Conservation (phyloP, 345 rosid genomes). For the Camelina laxa region DNA sequence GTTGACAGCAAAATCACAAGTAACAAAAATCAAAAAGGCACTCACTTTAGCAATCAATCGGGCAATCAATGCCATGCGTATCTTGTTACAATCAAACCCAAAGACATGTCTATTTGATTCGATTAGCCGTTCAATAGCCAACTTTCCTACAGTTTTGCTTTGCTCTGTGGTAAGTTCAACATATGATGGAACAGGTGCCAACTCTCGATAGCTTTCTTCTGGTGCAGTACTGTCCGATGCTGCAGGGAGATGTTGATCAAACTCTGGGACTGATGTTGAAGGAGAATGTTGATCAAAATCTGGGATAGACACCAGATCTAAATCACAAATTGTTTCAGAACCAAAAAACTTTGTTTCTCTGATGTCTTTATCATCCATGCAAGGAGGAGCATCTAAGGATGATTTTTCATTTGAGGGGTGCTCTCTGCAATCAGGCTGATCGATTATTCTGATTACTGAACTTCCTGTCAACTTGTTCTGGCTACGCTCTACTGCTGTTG, state of each 20-base stretch:
- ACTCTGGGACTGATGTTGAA: slow-evolving; percentile 51
- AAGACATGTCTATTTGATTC: slow-evolving; percentile 65
- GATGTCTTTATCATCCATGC: slow-evolving; percentile 53
- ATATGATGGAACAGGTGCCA: slow-evolving; percentile 70
- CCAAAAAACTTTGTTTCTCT: slow-evolving; percentile 50
- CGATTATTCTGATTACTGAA: slow-evolving; percentile 46
- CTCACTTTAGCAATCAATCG: slow-evolving; percentile 85
- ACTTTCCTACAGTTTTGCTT: slow-evolving; percentile 53
- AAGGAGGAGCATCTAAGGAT: slow-evolving; percentile 62
- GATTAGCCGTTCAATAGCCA: slow-evolving; percentile 75
- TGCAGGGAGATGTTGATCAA: slow-evolving; percentile 55
- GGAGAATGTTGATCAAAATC: slow-evolving; percentile 63
- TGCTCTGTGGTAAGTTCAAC: slow-evolving; percentile 74
- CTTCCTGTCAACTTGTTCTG: slow-evolving; percentile 56
- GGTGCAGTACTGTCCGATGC: slow-evolving; percentile 48
- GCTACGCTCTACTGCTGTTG: slow-evolving; percentile 42
- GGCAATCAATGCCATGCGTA: slow-evolving; percentile 73
- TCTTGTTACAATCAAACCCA: slow-evolving; percentile 58
- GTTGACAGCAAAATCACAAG: slow-evolving; percentile 28
- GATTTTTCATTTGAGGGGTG: slow-evolving; percentile 51
- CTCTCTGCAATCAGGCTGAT: slow-evolving; percentile 57
- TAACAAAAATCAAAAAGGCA: slow-evolving; percentile 27
- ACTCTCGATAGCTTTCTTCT: slow-evolving; percentile 73
- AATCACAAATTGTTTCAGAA: slow-evolving; percentile 52
- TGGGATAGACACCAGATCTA: slow-evolving; percentile 47